Percentiles rank a stretch among this genome's conserved stretches.
Conservation (phyloP, 768 basidiomycete genomes). For the Pulveroboletus sp. region DNA sequence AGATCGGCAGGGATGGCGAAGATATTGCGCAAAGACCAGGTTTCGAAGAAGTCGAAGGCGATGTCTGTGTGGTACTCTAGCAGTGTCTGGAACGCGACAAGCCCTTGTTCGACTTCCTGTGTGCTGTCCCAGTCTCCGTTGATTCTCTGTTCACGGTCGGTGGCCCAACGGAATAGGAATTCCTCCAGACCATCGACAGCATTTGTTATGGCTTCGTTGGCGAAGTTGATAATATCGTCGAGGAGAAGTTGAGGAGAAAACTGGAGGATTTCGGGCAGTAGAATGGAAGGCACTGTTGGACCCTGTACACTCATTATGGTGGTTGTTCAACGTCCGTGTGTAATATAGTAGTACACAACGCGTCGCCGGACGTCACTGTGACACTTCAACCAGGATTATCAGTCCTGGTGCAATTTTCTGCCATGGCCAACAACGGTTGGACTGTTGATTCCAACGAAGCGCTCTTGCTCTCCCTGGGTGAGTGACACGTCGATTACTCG, state of each 20-base stretch:
- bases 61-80: slow-evolving; percentile 86
- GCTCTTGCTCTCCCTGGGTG: slow-evolving; percentile 73
- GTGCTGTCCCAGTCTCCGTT: slow-evolving; percentile 54
- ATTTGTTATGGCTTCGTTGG: slow-evolving; percentile 75
- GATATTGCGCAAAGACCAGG: slow-evolving; percentile 86
- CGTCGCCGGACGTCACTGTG: slow-evolving; percentile 5
- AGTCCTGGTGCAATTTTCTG: neutral
- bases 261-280: slow-evolving; percentile 59
- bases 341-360: slow-evolving; percentile 31
- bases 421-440: slow-evolving; percentile 51
- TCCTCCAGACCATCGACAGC: slow-evolving; percentile 79
- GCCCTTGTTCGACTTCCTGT: slow-evolving; percentile 74
- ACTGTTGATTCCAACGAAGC: slow-evolving; percentile 78
- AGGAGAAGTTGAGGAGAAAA: slow-evolving; percentile 83
- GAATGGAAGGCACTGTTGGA: slow-evolving; percentile 23
- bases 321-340: slow-evolving; percentile 15
- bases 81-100: slow-evolving; percentile 85
- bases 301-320: slow-evolving; percentile 27
- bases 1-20: slow-evolving; percentile 72
- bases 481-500: slow-evolving; percentile 1
- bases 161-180: slow-evolving; percentile 72
- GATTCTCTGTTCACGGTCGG: slow-evolving; percentile 52
- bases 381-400: neutral
- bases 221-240: slow-evolving; percentile 83
- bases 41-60: slow-evolving; percentile 90